Evolutionary conservation across 768 basidiomycete species (phyloP), one percentile per base, ranked within the genome.

Genomic region (Asterophora lycoperdoides): DNA sequence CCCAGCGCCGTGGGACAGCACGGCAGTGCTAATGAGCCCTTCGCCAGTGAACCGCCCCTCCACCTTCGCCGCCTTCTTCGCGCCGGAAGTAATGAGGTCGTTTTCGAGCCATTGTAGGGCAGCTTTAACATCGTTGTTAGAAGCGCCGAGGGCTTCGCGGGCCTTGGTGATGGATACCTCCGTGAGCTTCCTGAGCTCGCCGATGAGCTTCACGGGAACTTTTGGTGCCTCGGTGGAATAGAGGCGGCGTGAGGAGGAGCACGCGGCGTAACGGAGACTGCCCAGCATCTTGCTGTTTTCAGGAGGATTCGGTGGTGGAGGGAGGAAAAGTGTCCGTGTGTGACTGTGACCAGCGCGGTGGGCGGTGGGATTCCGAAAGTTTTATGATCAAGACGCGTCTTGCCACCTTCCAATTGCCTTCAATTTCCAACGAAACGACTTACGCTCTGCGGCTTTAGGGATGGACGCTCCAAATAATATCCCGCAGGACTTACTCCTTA

Each of bases 161-260:
- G 94, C 95, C 70, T 93, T 92, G 38, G 78, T 74, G 55, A 97
- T 82, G 7, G 93, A 89, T 41, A 93, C 88, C 41, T 84, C 81
- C 38, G 78, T 86, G 58, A 76, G 74, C 65, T 88, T 89, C 55
- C 95, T 82, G 35, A 98, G 79, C 64, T 92, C 82, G 1, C 89
- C 87, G 55, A 98, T 84, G 47, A 94, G 82, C 46, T 84, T 81
- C 28, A 91, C 63, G 10, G 87, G 77, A 0, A 84, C 73, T 61
- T 85, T 90, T 46, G 68, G 57, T 3, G 61, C 35, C 18, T 65
- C 48, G 4, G 82, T 77, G 13, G 85, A 83, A 64, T 86, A 87
- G 52, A 62, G 57, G 34, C 74, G 67, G 47, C 66, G 50, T 42
- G 64, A 65, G 43, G 53, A 55, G 46, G 44, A 44, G 47, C 49